These are phyloP conservation scores for Anisogramma anomala DNA, from an alignment of 2,329 filamentous ascomycete genomes.

Conservation along the genomic window DNA sequence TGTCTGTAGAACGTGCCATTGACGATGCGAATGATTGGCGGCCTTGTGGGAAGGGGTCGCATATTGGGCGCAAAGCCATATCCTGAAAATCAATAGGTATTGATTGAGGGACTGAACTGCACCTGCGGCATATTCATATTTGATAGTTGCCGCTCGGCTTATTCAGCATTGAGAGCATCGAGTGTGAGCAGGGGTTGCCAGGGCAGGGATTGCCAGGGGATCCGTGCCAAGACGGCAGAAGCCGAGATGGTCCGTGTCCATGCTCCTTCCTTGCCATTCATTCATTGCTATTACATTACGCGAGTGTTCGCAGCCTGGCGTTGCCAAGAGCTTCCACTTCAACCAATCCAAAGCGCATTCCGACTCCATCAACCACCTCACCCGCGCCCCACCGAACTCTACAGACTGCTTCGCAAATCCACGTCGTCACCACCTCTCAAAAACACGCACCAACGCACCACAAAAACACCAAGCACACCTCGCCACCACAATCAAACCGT, in stretches of 20 bases:
- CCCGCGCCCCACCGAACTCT: constrained; percentile 5
- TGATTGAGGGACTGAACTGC: no score
- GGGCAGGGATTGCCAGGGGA: not conserved
- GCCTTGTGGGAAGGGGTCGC: constrained; percentile 26
- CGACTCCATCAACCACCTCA: not conserved
- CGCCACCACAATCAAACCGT: constrained; percentile 14
- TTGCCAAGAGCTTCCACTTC: not conserved
- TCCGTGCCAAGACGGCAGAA: not conserved
- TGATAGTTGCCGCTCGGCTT: no score
- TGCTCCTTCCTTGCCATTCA: no score
- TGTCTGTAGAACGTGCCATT: constrained; percentile 76
- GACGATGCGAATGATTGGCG: constrained; percentile 58
- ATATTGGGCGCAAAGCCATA: constrained; percentile 19
- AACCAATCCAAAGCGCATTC: not conserved
- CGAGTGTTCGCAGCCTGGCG: constrained; percentile 14
- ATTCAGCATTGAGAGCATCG: no score
- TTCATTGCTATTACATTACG: no score
- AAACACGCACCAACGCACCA: not conserved
- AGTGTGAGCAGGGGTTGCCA: no score
- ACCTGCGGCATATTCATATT: no score
- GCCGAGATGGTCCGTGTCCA: constrained; percentile 8
- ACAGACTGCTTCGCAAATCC: not conserved
- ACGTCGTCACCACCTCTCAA: not conserved
- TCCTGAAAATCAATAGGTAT: not conserved
- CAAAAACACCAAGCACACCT: constrained; percentile 2